phyloP scores from a whole-genome alignment of 208 protist species.

The Leptomonas pyrrhocoris region DNA sequence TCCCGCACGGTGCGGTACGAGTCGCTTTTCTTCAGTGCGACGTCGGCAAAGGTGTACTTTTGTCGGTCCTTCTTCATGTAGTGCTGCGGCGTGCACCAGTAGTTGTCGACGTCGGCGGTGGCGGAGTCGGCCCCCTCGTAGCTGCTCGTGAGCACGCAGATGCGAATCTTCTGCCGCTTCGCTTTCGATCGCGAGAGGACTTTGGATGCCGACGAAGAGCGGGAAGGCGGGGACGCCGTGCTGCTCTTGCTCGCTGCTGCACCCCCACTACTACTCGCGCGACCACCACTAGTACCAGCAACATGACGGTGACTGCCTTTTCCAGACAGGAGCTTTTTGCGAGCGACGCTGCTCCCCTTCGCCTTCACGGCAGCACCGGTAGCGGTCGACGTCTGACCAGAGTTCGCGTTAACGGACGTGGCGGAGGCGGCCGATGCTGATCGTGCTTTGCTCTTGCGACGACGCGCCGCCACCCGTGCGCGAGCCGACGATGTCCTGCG shows the following conservation, averaged over 20 bases:
- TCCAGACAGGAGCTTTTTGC: neutral
- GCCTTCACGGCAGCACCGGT: neutral
- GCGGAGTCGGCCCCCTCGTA: conserved; percentile 80
- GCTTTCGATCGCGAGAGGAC: conserved; percentile 17
- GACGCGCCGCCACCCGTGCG: conserved; percentile 4
- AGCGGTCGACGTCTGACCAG: neutral
- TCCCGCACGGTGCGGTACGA: conserved; percentile 74
- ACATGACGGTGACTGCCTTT: neutral
- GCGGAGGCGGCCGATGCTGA: neutral
- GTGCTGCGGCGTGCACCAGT: conserved; percentile 79
- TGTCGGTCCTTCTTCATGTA: conserved; percentile 77
- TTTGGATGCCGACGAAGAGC: neutral
- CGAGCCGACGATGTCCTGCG: conserved; percentile 2
- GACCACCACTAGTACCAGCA: neutral
- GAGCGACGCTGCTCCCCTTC: neutral
- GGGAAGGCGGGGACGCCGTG: neutral
- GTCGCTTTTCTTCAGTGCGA: conserved; percentile 75
- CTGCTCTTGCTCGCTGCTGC: neutral
- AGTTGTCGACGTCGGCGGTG: conserved; percentile 81
- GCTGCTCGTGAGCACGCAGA: conserved; percentile 87
- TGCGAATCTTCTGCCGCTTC: conserved; percentile 47
- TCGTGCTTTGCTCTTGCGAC: conserved; percentile 17
- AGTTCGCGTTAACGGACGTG: neutral
- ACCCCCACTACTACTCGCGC: neutral
- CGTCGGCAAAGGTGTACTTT: conserved; percentile 72